Evolutionary conservation across 208 protist species (phyloP).

Genomic region (Crithidia sp.): DNA sequence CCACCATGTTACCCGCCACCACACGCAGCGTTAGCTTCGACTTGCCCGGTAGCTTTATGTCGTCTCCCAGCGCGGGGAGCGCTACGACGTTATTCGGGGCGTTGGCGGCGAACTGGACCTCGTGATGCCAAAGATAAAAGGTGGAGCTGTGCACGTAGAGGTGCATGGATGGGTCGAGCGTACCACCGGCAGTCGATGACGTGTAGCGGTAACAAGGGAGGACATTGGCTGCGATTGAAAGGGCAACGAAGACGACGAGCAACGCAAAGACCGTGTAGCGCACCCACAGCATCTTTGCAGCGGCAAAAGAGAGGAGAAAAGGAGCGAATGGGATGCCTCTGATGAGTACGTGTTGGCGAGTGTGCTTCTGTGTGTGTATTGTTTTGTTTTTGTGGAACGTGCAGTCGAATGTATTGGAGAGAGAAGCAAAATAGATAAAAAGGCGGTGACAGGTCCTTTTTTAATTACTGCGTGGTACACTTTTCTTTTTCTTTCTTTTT

Average conservation of each 20-base stretch:
- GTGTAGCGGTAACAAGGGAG: constrained; percentile 1
- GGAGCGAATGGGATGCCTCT: too few relatives aligned
- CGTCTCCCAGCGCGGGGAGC: not conserved
- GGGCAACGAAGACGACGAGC: not conserved
- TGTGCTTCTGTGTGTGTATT: not conserved
- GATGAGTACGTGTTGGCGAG: not conserved
- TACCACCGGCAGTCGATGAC: not conserved
- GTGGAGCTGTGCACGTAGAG: constrained; percentile 4
- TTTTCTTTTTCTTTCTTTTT: too few relatives aligned
- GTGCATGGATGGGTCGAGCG: not conserved
- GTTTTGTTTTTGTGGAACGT: not conserved
- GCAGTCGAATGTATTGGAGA: too few relatives aligned
- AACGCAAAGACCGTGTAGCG: constrained; percentile 1
- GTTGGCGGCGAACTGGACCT: constrained; percentile 1
- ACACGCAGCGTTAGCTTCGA: not conserved
- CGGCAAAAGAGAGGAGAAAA: too few relatives aligned
- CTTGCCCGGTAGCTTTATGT: not conserved
- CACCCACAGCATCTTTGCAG: constrained; percentile 4
- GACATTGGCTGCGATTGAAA: constrained; percentile 3
- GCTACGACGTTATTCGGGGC: not conserved
- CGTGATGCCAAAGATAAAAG: constrained; percentile 13
- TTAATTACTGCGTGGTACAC: too few relatives aligned
- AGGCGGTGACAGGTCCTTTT: too few relatives aligned
- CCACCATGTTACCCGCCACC: not conserved
- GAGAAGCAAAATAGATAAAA: too few relatives aligned